A percentile compares a stretch with the other conserved stretches of the same genome.
Conservation (phyloP, 2,329 filamentous ascomycete species). For the Cladosporium sp. region DNA sequence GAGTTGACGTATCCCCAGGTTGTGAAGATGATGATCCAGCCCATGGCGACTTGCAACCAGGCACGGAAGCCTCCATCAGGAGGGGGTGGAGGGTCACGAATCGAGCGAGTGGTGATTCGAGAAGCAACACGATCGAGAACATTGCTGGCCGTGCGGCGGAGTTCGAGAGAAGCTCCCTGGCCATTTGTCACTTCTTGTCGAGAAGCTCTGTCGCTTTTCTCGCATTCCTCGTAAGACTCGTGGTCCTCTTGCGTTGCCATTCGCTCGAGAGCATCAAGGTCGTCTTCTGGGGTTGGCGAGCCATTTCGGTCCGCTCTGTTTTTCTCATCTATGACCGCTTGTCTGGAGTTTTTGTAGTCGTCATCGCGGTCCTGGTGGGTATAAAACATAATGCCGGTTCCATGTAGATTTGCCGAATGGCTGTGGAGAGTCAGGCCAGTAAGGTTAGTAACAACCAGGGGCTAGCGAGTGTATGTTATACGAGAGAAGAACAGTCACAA, state of each 20-base stretch:
- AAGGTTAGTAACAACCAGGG: not conserved
- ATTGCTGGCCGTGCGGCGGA: conserved; percentile 19
- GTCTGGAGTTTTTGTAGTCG: conserved; percentile 11
- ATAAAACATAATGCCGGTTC: conserved; percentile 4
- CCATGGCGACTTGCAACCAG: conserved; percentile 33
- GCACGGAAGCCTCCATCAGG: conserved; percentile 40
- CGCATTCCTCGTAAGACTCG: conserved; percentile 15
- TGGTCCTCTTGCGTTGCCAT: conserved; percentile 15
- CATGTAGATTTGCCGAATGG: not conserved
- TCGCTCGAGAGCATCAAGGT: conserved; percentile 22
- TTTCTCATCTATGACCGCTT: conserved; percentile 16
- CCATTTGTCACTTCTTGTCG: conserved; percentile 3
- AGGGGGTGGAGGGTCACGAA: conserved; percentile 33
- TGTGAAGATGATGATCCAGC: conserved; percentile 31
- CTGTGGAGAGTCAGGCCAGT: not conserved
- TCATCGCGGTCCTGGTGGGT: conserved; percentile 10
- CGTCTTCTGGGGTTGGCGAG: conserved; percentile 13
- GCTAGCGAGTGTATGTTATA: too few species aligned
- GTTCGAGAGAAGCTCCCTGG: conserved; percentile 17
- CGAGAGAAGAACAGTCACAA: not conserved
- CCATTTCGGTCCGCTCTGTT: conserved; percentile 8
- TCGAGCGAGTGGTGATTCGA: conserved; percentile 31
- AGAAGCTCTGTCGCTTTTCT: not conserved
- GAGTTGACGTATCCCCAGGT: conserved; percentile 31
- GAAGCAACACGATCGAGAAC: conserved; percentile 31